Evolutionary conservation across 306 rosid species (phyloP).

Genomic region (Biancaea sappan): DNA sequence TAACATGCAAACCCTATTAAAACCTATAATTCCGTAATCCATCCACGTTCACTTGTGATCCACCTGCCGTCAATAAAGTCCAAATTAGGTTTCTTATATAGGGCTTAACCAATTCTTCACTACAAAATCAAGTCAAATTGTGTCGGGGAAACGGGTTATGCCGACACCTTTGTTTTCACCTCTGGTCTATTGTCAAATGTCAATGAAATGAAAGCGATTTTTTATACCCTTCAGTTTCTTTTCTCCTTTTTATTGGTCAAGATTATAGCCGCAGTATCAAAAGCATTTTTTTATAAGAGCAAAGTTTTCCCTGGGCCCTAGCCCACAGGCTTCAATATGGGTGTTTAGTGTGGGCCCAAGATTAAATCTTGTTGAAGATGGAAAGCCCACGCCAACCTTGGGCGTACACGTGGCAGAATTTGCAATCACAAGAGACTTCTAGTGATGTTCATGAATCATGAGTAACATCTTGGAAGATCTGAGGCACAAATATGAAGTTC

Average conservation of each 20-base stretch:
- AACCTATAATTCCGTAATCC: too few species aligned
- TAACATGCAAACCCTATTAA: too few species aligned
- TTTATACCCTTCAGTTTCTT: too few species aligned
- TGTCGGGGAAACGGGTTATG: background rate
- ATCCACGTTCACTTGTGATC: too few species aligned
- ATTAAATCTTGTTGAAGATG: background rate
- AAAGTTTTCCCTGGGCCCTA: background rate
- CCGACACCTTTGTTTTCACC: background rate
- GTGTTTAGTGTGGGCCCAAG: background rate
- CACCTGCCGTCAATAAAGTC: too few species aligned
- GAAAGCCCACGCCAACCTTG: constrained; percentile 1
- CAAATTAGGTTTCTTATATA: too few species aligned
- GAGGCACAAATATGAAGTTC: background rate
- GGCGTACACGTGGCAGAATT: background rate
- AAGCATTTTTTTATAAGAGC: too few species aligned
- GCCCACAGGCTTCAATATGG: background rate
- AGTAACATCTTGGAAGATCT: background rate
- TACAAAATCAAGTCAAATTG: background rate
- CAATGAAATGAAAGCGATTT: too few species aligned
- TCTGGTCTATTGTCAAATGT: too few species aligned
- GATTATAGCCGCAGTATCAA: too few species aligned
- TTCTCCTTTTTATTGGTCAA: too few species aligned
- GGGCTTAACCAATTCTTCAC: background rate
- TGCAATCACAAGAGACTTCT: background rate
- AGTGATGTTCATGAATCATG: too few species aligned